Conservation (phyloP, 441 rosid genomes). For the Biscutella laevigata region DNA sequence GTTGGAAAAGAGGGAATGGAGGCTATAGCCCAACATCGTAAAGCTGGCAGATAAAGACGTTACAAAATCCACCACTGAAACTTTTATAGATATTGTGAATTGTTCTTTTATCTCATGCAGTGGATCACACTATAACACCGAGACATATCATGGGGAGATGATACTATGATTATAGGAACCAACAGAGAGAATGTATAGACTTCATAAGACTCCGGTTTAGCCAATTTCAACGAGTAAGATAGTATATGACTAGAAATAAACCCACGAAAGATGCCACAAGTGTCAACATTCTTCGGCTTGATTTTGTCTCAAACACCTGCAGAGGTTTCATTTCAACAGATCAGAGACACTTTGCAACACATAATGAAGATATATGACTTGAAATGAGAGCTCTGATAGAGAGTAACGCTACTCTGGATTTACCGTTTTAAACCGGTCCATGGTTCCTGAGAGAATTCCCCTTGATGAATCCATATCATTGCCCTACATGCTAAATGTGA, state of each 20-base stretch:
- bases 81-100: neutral
- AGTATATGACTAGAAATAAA: slow-evolving; percentile 72
- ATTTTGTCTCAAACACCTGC: slow-evolving; percentile 91
- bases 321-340: slow-evolving; percentile 8
- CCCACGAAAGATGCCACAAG: slow-evolving; percentile 84
- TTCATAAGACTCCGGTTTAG: neutral
- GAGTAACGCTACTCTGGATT: neutral
- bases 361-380: neutral
- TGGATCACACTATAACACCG: slow-evolving; percentile 14
- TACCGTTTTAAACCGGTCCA: slow-evolving; percentile 96
- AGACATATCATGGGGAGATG: neutral
- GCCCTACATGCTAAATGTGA: slow-evolving; percentile 46
- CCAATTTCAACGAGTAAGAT: slow-evolving; percentile 55
- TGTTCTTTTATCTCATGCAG: neutral
- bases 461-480: slow-evolving; percentile 96
- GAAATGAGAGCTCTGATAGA: neutral
- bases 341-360: slow-evolving; percentile 6
- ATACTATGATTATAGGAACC: neutral
- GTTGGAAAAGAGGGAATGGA: too few species aligned
- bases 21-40: too few species aligned
- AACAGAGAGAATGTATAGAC: neutral
- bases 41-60: too few species aligned
- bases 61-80: neutral
- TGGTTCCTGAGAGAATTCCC: slow-evolving; percentile 88
- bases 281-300: slow-evolving; percentile 79